These are phyloP conservation scores for Luffa aegyptiaca DNA, from an alignment of 306 rosid species.

Conservation along the genomic window DNA sequence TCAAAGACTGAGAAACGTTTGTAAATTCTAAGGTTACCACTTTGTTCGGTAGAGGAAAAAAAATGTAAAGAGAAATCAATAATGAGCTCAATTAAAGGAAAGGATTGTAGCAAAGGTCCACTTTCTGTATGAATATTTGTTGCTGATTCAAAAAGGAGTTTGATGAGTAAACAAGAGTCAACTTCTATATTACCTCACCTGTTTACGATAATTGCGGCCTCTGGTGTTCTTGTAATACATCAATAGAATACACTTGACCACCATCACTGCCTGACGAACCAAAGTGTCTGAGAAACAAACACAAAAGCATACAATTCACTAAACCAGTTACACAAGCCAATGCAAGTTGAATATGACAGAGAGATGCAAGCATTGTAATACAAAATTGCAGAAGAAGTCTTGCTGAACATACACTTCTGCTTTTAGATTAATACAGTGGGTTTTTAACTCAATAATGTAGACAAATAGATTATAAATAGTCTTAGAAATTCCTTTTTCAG, in stretches of 20 bases:
- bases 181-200: slow-evolving; percentile 39
- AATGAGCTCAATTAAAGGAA: background rate
- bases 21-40: background rate
- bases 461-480: background rate
- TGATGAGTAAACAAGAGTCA: background rate
- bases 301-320: background rate
- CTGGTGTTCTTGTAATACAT: slow-evolving; percentile 86
- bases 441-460: background rate
- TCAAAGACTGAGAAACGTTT: background rate
- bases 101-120: background rate
- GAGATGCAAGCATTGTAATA: background rate
- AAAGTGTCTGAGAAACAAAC: slow-evolving; percentile 60
- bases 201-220: slow-evolving; percentile 87
- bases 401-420: background rate
- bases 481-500: background rate
- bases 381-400: background rate
- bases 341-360: background rate
- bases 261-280: slow-evolving; percentile 92
- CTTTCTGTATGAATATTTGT: background rate
- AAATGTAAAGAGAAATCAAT: background rate
- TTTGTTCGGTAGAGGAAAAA: background rate
- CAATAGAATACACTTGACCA: slow-evolving; percentile 63
- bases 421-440: background rate
- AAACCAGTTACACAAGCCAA: background rate
- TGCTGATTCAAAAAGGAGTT: background rate